Percentiles rank a stretch among this genome's conserved stretches.
phyloP scores from a whole-genome alignment of 257 asterid species.

The Fraxinus excelsior region DNA sequence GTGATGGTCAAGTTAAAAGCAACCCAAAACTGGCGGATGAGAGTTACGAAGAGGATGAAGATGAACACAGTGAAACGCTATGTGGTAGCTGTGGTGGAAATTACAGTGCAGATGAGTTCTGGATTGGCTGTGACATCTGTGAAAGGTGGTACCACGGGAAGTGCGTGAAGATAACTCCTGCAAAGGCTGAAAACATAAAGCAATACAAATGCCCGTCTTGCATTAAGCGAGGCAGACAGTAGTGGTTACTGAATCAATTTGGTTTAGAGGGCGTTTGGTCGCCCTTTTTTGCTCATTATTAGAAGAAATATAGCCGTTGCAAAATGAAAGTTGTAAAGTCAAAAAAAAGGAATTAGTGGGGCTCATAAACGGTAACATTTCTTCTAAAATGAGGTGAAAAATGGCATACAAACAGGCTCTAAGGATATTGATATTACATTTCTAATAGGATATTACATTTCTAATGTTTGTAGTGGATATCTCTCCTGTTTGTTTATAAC shows the following conservation, averaged over 20 bases:
- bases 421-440: neutral
- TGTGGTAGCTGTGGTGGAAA: constrained; percentile 72
- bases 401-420: no score
- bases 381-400: no score
- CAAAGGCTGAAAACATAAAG: constrained; percentile 68
- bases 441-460: neutral
- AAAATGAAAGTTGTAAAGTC: no score
- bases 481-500: neutral
- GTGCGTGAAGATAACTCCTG: constrained; percentile 72
- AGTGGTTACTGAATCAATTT: constrained; percentile 16
- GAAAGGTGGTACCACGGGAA: constrained; percentile 71
- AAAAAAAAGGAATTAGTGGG: no score
- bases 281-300: no score
- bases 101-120: constrained; percentile 63
- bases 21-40: constrained; percentile 68
- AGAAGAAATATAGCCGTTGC: no score
- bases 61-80: constrained; percentile 61
- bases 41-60: constrained; percentile 61
- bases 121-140: constrained; percentile 70
- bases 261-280: neutral
- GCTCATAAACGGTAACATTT: no score
- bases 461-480: neutral
- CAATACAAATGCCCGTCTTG: constrained; percentile 76
- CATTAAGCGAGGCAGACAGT: constrained; percentile 55
- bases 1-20: constrained; percentile 71